phyloP scores from a whole-genome alignment of 2,329 filamentous ascomycete species.

The Penicillium digitatum region DNA sequence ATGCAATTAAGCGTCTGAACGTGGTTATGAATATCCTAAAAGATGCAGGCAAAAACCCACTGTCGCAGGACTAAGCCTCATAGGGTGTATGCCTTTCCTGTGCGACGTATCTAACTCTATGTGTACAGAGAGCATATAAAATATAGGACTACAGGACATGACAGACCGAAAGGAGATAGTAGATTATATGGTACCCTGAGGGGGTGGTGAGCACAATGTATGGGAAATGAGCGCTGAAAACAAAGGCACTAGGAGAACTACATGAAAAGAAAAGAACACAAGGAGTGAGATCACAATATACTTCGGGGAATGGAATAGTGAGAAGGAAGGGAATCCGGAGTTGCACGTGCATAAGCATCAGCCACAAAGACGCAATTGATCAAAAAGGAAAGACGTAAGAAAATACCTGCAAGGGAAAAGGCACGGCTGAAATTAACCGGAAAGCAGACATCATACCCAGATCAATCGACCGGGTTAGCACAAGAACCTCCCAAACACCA shows the following conservation, averaged over 20 bases:
- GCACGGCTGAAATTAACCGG: constrained; percentile 15
- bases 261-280: constrained; percentile 18
- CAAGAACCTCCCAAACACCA: constrained; percentile 36
- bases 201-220: constrained; percentile 11
- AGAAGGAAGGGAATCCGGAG: constrained; percentile 31
- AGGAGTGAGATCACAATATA: constrained; percentile 20
- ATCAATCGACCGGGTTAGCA: constrained; percentile 20
- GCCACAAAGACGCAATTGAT: constrained; percentile 10
- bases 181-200: constrained; percentile 8
- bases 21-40: too few relatives aligned
- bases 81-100: not conserved
- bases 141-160: not conserved
- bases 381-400: constrained; percentile 21
- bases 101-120: not conserved
- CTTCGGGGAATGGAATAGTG: constrained; percentile 17
- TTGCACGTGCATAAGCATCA: constrained; percentile 23
- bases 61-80: too few relatives aligned
- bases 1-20: too few relatives aligned
- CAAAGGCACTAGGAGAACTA: constrained; percentile 14
- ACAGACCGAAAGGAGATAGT: constrained; percentile 4
- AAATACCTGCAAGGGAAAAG: constrained; percentile 16
- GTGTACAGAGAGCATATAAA: not conserved
- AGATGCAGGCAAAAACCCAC: too few relatives aligned
- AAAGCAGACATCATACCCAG: constrained; percentile 17
- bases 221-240: constrained; percentile 6